Conservation (phyloP, 1,284 basidiomycete genomes). For the Albatrellus sp. region DNA sequence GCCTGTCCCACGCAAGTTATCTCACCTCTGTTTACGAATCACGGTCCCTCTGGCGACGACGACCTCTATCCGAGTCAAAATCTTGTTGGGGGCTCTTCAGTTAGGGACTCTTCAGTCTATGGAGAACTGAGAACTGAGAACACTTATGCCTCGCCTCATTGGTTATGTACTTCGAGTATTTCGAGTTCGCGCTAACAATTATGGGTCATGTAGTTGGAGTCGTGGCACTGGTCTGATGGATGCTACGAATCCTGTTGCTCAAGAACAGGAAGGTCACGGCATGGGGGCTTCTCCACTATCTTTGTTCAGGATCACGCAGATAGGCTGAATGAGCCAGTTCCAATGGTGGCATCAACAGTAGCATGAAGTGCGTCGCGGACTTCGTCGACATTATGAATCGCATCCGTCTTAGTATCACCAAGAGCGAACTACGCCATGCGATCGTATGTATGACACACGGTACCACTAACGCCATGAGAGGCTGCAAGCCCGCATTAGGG, state of each 20-base stretch:
- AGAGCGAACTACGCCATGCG: slow-evolving; percentile 84
- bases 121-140: slow-evolving; percentile 96
- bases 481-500: too few relatives aligned
- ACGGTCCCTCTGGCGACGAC: slow-evolving; percentile 95
- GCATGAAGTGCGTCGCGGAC: slow-evolving; percentile 94
- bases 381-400: slow-evolving; percentile 84
- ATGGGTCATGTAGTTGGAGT: slow-evolving; percentile 58
- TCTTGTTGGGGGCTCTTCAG: slow-evolving; percentile 91
- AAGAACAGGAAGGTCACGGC: slow-evolving; percentile 88
- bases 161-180: slow-evolving; percentile 43
- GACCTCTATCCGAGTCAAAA: slow-evolving; percentile 99
- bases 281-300: slow-evolving; percentile 98
- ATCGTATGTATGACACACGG: too few relatives aligned
- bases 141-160: slow-evolving; percentile 96
- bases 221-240: slow-evolving; percentile 98
- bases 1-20: slow-evolving; percentile 98
- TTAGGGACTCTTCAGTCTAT: slow-evolving; percentile 99
- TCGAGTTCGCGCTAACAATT: slow-evolving; percentile 7
- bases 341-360: too few relatives aligned
- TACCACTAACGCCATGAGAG: too few relatives aligned
- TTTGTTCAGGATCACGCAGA: slow-evolving; percentile 99
- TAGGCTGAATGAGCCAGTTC: slow-evolving; percentile 98
- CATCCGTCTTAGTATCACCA: slow-evolving; percentile 69
- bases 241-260: slow-evolving; percentile 89
- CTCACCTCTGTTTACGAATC: slow-evolving; percentile 93